Conservation (phyloP, 2,329 filamentous ascomycete genomes). For the Pyrenophora seminiperda region DNA sequence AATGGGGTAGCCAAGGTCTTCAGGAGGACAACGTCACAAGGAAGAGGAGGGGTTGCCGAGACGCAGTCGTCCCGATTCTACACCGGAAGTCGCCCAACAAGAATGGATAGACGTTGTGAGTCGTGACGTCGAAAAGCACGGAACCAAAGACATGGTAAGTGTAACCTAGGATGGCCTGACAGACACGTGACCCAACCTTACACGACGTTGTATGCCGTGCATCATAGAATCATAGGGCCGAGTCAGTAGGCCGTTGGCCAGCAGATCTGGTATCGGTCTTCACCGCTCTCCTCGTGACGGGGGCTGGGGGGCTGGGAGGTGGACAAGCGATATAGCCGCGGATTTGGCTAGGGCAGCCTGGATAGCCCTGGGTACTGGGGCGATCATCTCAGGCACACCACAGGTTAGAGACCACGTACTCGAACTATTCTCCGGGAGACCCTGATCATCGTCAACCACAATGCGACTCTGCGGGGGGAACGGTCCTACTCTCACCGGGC, state of each 20-base stretch:
- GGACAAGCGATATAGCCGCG: background rate
- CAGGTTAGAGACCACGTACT: constrained; percentile 10
- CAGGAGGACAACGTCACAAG: no score
- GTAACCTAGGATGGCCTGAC: no score
- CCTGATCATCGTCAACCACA: constrained; percentile 8
- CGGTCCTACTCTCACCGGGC: constrained; percentile 1
- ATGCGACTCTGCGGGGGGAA: constrained; percentile 10
- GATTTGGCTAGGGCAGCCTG: background rate
- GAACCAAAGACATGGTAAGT: no score
- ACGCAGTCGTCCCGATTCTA: no score
- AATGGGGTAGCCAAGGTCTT: no score
- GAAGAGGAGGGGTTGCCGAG: no score
- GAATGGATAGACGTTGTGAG: no score
- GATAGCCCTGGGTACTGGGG: background rate
- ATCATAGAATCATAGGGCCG: background rate
- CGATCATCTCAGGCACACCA: background rate
- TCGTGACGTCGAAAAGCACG: no score
- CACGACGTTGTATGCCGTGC: no score
- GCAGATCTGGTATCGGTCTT: constrained; percentile 2
- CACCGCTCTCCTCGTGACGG: constrained; percentile 10
- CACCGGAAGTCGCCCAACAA: no score
- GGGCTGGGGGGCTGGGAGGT: background rate
- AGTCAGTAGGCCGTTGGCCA: constrained; percentile 3
- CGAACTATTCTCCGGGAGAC: constrained; percentile 11
- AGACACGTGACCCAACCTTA: no score